Percentiles rank a stretch among this genome's conserved stretches.
These are phyloP conservation scores for Paralagenidium karlingii DNA, from an alignment of 352 stramenopile genomes.

Conservation along the genomic window DNA sequence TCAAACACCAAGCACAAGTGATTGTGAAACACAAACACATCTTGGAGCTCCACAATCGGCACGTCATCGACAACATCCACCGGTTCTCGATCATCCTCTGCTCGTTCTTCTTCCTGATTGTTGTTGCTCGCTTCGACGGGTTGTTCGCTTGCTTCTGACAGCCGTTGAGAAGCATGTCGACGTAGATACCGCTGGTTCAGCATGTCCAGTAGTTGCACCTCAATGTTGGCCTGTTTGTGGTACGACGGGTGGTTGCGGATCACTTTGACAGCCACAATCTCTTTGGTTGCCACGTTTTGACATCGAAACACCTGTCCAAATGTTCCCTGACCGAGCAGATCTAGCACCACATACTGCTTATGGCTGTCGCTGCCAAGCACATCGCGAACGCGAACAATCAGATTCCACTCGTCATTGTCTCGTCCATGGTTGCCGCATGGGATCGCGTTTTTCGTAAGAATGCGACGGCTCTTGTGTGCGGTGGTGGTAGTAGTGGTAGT, in stretches of 20 bases:
- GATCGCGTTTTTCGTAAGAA: conserved; percentile 28
- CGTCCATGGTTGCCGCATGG: conserved; percentile 18
- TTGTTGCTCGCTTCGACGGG: conserved; percentile 22
- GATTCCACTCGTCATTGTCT: conserved; percentile 37
- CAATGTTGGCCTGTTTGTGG: conserved; percentile 90
- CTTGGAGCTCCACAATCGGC: conserved; percentile 85
- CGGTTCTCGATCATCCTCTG: conserved; percentile 7
- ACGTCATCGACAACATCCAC: conserved; percentile 29
- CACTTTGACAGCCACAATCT: conserved; percentile 95
- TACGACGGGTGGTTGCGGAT: conserved; percentile 97
- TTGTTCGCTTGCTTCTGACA: conserved; percentile 19
- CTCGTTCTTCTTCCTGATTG: conserved; percentile 6
- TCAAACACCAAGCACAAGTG: conserved; percentile 98
- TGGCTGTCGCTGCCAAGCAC: conserved; percentile 14
- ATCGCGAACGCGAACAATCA: conserved; percentile 28
- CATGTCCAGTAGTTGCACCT: conserved; percentile 91
- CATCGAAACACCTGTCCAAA: conserved; percentile 98
- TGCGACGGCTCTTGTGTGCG: no score
- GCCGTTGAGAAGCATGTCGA: conserved; percentile 74
- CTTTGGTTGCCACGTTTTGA: conserved; percentile 64
- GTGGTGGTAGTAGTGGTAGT: no score
- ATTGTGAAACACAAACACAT: conserved; percentile 92
- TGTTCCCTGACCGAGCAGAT: conserved; percentile 93
- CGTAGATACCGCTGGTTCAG: conserved; percentile 28
- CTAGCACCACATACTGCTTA: conserved; percentile 86